phyloP scores from a whole-genome alignment of 768 basidiomycete genomes.

The Melanogaster broomeanus region DNA sequence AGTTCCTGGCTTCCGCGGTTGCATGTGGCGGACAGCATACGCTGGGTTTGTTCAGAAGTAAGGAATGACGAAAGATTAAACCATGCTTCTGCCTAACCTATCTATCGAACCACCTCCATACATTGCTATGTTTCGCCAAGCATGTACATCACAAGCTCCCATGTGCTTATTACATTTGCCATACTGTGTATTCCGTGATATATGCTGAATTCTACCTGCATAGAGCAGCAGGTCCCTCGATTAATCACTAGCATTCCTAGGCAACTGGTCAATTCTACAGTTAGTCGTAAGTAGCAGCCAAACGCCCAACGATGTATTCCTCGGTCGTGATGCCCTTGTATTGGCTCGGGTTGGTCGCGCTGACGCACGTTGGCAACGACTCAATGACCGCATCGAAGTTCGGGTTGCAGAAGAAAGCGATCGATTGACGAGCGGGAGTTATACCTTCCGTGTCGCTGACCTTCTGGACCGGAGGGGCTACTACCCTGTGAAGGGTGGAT shows the following conservation, averaged over 20 bases:
- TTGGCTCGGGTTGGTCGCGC: slow-evolving; percentile 51
- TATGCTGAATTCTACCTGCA: slow-evolving; percentile 8
- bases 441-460: slow-evolving; percentile 51
- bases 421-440: slow-evolving; percentile 71
- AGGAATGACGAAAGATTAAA: slow-evolving; percentile 29
- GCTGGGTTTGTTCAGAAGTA: slow-evolving; percentile 70
- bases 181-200: slow-evolving; percentile 17
- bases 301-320: slow-evolving; percentile 73
- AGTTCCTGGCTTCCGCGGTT: slow-evolving; percentile 50
- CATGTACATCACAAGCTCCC: slow-evolving; percentile 18
- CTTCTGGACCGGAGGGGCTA: slow-evolving; percentile 61
- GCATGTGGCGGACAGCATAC: slow-evolving; percentile 83
- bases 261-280: neutral
- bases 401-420: slow-evolving; percentile 88
- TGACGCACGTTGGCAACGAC: slow-evolving; percentile 64
- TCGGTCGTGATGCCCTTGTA: slow-evolving; percentile 74
- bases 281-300: slow-evolving; percentile 59
- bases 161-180: slow-evolving; percentile 17
- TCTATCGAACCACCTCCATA: slow-evolving; percentile 17
- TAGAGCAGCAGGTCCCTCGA: slow-evolving; percentile 7
- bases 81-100: slow-evolving; percentile 12
- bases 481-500: slow-evolving; percentile 83
- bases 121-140: slow-evolving; percentile 14
- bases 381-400: slow-evolving; percentile 67
- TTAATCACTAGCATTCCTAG: neutral